These are phyloP conservation scores for Fusarium camptoceras DNA, from an alignment of 2,329 filamentous ascomycete genomes.

Conservation along the genomic window DNA sequence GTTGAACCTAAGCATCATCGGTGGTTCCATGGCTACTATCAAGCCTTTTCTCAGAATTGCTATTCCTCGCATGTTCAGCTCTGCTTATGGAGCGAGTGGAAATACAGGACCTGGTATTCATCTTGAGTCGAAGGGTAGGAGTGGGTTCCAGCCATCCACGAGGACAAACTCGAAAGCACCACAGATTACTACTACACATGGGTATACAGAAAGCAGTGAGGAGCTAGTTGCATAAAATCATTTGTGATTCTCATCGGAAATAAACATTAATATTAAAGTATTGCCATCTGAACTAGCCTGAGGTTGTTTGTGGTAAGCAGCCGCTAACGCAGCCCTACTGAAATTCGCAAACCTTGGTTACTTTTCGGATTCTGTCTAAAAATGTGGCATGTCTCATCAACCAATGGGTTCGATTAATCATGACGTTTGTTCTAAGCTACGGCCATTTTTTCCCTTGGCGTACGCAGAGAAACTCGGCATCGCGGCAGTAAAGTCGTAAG, in stretches of 20 bases:
- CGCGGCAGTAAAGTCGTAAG: background rate
- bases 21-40: constrained; percentile 21
- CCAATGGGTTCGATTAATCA: background rate
- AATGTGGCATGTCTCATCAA: background rate
- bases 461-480: background rate
- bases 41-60: constrained; percentile 20
- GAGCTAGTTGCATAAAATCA: background rate
- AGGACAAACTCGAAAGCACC: background rate
- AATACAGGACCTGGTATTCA: background rate
- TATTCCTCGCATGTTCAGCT: constrained; percentile 13
- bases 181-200: background rate
- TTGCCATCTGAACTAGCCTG: background rate
- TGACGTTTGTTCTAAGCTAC: too few relatives aligned
- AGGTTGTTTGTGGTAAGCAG: background rate
- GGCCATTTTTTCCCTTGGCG: background rate
- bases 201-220: background rate
- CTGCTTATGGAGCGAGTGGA: background rate
- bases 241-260: background rate
- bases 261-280: background rate
- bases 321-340: background rate
- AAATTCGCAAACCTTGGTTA: background rate
- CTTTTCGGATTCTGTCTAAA: background rate
- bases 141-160: background rate
- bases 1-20: constrained; percentile 27
- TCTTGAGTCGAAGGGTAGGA: background rate